These are phyloP conservation scores for Citrus glauca DNA, from an alignment of 345 rosid species.

Conservation along the genomic window DNA sequence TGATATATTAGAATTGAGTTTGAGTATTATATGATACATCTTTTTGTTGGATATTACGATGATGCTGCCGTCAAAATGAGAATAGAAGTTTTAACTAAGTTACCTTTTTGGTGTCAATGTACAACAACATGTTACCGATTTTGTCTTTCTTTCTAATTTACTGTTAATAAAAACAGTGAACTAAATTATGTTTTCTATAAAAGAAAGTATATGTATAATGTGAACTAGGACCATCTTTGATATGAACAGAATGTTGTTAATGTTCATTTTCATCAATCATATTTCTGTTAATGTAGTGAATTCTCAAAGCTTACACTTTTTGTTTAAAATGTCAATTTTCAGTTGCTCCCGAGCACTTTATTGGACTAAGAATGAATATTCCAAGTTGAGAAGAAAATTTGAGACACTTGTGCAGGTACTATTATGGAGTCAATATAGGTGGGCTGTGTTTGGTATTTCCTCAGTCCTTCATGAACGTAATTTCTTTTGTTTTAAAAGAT, in stretches of 20 bases:
- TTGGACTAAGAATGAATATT: slow-evolving; percentile 19
- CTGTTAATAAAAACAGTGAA: no score
- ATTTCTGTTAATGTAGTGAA: neutral
- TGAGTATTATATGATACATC: neutral
- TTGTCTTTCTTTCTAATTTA: neutral
- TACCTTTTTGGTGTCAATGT: neutral
- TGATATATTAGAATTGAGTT: neutral
- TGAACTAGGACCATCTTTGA: neutral
- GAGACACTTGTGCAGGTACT: slow-evolving; percentile 21
- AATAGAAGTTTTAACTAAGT: neutral
- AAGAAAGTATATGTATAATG: no score
- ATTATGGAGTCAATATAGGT: neutral
- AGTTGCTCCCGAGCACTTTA: slow-evolving; percentile 17
- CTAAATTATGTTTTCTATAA: no score
- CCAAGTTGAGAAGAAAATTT: slow-evolving; percentile 20
- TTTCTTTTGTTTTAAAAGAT: neutral
- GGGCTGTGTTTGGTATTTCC: neutral
- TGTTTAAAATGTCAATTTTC: slow-evolving; percentile 1
- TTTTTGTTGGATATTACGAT: neutral
- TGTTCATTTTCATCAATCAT: neutral
- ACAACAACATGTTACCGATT: neutral
- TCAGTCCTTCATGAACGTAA: neutral
- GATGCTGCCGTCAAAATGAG: neutral
- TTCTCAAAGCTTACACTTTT: neutral
- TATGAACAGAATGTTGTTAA: neutral